Evolutionary conservation across 1,139 yeast species (phyloP), one percentile per base, ranked within the genome.

Genomic region (Spathaspora sp.): DNA sequence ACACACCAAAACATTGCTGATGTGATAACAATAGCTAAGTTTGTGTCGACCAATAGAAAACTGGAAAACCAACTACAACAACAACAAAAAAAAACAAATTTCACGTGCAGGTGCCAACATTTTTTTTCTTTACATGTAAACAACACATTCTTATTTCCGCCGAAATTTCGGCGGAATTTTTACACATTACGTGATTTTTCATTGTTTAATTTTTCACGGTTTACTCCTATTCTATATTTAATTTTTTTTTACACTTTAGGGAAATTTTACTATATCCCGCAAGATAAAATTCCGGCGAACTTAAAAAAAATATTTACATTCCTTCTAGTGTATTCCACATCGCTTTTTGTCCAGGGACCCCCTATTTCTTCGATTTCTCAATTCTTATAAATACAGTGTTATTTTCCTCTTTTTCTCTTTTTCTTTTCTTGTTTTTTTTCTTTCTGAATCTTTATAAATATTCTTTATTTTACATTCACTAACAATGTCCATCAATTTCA

Each of bases 401-500:
- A 37, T 33, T 38, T 39, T 23, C 48, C 49, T 15, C 33, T 31
- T 31, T 27, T 27, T 38, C 39, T 10, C 20, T 4, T 16, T 24
- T 29, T 23, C 38, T 18, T 20, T 6, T 17, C 38, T 34, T 17
- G 8, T 20, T 38, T 25, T 23, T 26, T 34, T 20, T 34, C 20
- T 10, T 25, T n/a, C n/a, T n/a, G n/a, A n/a, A n/a, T n/a, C 23
- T 41, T 15, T 24, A 31, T 26, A 16, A 31, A 18, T 20, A 18
- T 10, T 38, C 17, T 7, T 46, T 29, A 27, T 13, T 17, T 27
- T 16, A 25, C 25, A 23, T 38, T 23, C 38, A 23, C 11, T 15
- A 25, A 25, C 34, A 57, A 20, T 60, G 61, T 55, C 62, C 43
- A 56, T 89, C 57, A 72, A 82, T 51, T 84, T 84, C 60, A 77